A percentile compares a stretch with the other conserved stretches of the same genome.
These are phyloP conservation scores for Oenanthe sinensis DNA, from an alignment of 129 eudicot species.

Conservation along the genomic window DNA sequence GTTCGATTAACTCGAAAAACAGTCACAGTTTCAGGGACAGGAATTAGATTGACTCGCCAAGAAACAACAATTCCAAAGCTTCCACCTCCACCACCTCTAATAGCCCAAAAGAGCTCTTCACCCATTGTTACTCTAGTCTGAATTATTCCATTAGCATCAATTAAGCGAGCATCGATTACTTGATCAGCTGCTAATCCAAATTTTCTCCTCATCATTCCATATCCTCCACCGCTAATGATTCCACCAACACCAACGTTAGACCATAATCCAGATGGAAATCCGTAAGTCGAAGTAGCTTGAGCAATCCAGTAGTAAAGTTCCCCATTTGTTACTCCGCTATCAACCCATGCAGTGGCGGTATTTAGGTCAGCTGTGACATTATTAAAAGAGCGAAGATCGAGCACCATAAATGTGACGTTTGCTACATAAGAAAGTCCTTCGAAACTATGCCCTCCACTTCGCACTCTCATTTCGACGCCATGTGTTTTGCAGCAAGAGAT, in stretches of 20 bases:
- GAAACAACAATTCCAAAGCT: conserved; percentile 1
- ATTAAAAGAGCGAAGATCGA: conserved; percentile 6
- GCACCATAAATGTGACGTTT: conserved; percentile 6
- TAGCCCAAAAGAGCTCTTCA: not conserved
- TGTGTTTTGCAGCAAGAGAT: conserved; percentile 13
- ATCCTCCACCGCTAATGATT: not conserved
- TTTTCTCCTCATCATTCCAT: conserved; percentile 5
- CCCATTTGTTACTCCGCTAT: conserved; percentile 3
- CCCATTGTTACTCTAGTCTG: not conserved
- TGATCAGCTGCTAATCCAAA: conserved; percentile 1
- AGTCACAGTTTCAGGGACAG: not conserved
- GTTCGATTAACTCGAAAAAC: not conserved
- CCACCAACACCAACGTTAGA: not conserved
- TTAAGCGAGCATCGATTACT: not conserved
- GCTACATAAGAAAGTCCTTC: conserved; percentile 25
- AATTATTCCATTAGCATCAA: conserved; percentile 2
- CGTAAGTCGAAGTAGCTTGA: not conserved
- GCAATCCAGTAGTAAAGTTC: not conserved
- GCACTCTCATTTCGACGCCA: conserved; percentile 6
- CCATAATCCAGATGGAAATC: conserved; percentile 1
- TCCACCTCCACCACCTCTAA: conserved; percentile 2
- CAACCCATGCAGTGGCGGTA: conserved; percentile 21
- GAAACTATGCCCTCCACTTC: conserved; percentile 23
- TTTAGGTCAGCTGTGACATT: not conserved
- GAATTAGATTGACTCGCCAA: not conserved